phyloP scores from a whole-genome alignment of 1,139 yeast genomes.

The Yamadazyma blattariae region DNA sequence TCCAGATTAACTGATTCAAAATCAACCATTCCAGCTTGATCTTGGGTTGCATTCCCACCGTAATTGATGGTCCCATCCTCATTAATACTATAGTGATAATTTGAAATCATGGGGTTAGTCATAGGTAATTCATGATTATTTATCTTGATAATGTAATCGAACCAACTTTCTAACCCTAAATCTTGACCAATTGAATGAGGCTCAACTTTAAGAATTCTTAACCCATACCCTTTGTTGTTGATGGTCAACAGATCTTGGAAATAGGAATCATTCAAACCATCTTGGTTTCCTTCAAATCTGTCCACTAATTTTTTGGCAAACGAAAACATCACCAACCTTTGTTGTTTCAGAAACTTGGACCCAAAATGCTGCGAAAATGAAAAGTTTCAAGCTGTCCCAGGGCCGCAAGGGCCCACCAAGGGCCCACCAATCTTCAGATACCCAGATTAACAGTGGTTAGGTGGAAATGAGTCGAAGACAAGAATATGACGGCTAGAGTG shows the following conservation, averaged over 20 bases:
- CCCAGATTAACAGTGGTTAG: no score
- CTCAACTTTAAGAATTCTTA: constrained; percentile 37
- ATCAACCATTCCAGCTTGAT: constrained; percentile 38
- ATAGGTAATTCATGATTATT: constrained; percentile 74
- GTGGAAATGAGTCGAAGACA: no score
- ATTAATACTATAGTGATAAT: constrained; percentile 31
- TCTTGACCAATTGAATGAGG: constrained; percentile 41
- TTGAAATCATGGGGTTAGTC: constrained; percentile 32
- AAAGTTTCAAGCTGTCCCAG: no score
- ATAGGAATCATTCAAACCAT: constrained; percentile 46
- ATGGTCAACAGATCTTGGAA: constrained; percentile 43
- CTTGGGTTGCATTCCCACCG: constrained; percentile 33
- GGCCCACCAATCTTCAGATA: no score
- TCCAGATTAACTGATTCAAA: constrained; percentile 35
- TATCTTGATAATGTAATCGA: constrained; percentile 77
- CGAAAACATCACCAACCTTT: constrained; percentile 90
- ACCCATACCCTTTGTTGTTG: constrained; percentile 44
- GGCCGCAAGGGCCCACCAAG: no score
- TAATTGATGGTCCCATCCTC: constrained; percentile 45
- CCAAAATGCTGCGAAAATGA: neutral
- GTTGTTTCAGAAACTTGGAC: no score
- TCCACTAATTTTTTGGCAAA: constrained; percentile 84
- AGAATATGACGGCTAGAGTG: no score
- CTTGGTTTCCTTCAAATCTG: constrained; percentile 56
- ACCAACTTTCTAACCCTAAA: constrained; percentile 68